phyloP scores from a whole-genome alignment of 306 rosid genomes.

The Clitoria ternatea region DNA sequence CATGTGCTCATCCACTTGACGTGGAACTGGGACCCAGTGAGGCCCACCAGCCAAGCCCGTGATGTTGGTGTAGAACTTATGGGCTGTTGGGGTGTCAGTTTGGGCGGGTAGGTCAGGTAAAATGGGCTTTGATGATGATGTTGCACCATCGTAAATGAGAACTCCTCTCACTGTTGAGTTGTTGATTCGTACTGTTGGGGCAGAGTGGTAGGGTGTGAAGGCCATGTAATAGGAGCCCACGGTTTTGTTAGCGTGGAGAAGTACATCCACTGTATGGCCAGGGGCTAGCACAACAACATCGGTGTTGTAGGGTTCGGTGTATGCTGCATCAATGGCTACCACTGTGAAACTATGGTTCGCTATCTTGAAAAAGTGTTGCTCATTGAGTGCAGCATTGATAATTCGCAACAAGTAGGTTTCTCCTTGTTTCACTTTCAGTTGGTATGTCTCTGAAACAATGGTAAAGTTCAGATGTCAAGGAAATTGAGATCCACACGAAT shows the following conservation, averaged over 20 bases:
- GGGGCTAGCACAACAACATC: constrained; percentile 38
- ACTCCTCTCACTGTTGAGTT: constrained; percentile 32
- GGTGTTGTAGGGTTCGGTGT: constrained; percentile 35
- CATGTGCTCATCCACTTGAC: constrained; percentile 38
- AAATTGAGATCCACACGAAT: too few relatives aligned
- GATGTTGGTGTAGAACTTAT: constrained; percentile 32
- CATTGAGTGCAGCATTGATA: constrained; percentile 10
- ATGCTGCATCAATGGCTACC: constrained; percentile 46
- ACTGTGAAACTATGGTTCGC: constrained; percentile 48
- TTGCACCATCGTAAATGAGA: constrained; percentile 19
- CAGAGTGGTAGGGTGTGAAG: constrained; percentile 27
- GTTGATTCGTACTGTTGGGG: neutral
- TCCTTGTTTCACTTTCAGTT: constrained; percentile 30
- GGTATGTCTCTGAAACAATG: neutral
- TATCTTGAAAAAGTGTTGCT: constrained; percentile 44
- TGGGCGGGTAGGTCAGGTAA: constrained; percentile 32
- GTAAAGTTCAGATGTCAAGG: neutral
- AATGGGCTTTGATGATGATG: neutral
- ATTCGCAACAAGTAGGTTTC: constrained; percentile 41
- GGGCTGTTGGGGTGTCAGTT: constrained; percentile 32
- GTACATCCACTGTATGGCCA: constrained; percentile 47
- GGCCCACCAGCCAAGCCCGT: constrained; percentile 27
- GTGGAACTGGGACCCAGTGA: constrained; percentile 47
- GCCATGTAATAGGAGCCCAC: constrained; percentile 49
- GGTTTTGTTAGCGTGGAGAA: constrained; percentile 29